Base-by-base conservation (phyloP, 257 asterid species). In the Ocimum tenuiflorum region DNA sequence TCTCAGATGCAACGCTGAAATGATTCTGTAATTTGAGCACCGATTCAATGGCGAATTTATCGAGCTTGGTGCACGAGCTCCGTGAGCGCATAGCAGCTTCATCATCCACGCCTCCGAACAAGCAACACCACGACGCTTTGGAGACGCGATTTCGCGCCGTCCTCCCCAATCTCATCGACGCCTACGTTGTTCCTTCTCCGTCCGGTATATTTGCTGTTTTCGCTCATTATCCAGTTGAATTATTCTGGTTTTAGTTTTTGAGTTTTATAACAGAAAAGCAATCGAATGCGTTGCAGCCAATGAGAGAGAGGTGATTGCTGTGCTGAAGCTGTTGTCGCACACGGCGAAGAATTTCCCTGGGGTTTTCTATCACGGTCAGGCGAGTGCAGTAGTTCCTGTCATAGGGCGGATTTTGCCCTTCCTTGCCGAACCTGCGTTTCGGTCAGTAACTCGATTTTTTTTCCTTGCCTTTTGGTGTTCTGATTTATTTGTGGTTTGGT, bases 141-240 rank as follows among this genome's bases (percentile, higher is more conserved):
- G 95, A 82, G 80, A 77, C 87, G n/a, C 73, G 90, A 67, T 87
- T 91, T 71, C 96, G 96, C 61, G 84, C 88, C 55, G 95, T 91
- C 42, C 83, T 91, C n/a, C 98, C 97, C 63, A 75, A 75, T 68
- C 95, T 91, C 70, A 85, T 91, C 66, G 79, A 76, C 47, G 64
- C 88, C 51, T 81, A 84, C 57, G 88, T 87, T 55, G 90, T 83
- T 55, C 87, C 96, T 42, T 87, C 92, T 12, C 66, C 91, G 18
- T 73, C 88, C 22, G 90, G 95, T 91, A 63, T 9, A 23, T 24
- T 11, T 20, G 22, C 17, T 9, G 45, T 55, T 8, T 27, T 60
- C 9, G 0, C 39, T 39, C 13, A 36, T 39, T 23, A 2, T 29
- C 27, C 6, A 24, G 6, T 64, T 29, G 15, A 11, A 2, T 42